phyloP scores from a whole-genome alignment of 108 stramenopile species.

The Aurantiochytrium sp. region DNA sequence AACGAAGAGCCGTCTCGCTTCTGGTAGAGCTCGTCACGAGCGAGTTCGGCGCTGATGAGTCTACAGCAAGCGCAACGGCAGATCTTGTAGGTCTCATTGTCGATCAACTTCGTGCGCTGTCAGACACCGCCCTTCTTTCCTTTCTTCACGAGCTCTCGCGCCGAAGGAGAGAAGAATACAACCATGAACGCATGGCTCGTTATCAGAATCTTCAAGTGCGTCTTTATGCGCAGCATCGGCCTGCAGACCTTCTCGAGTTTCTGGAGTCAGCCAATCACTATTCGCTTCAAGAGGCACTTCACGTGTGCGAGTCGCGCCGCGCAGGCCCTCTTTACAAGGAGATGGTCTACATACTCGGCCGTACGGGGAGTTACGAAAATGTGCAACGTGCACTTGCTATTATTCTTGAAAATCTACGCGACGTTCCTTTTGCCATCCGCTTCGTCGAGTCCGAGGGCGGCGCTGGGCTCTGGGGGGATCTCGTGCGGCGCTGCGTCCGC shows the following conservation, averaged over 20 bases:
- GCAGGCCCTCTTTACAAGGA: neutral
- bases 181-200: neutral
- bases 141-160: neutral
- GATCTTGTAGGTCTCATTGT: neutral
- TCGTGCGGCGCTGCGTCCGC: neutral
- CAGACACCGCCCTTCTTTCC: neutral
- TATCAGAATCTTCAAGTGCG: neutral
- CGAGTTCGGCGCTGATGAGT: neutral
- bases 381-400: neutral
- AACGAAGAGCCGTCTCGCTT: neutral
- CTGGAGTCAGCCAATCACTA: neutral
- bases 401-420: neutral
- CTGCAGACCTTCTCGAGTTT: neutral
- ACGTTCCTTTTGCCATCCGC: neutral
- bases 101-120: neutral
- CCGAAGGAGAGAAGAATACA: slow-evolving; percentile 4
- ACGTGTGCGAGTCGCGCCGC: neutral
- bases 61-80: neutral
- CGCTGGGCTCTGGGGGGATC: neutral
- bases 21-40: neutral
- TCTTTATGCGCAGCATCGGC: neutral
- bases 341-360: neutral
- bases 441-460: slow-evolving; percentile 6
- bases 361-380: neutral
- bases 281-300: neutral